phyloP scores from a whole-genome alignment of 148 eudicot species.

The Arctostaphylos glauca region DNA sequence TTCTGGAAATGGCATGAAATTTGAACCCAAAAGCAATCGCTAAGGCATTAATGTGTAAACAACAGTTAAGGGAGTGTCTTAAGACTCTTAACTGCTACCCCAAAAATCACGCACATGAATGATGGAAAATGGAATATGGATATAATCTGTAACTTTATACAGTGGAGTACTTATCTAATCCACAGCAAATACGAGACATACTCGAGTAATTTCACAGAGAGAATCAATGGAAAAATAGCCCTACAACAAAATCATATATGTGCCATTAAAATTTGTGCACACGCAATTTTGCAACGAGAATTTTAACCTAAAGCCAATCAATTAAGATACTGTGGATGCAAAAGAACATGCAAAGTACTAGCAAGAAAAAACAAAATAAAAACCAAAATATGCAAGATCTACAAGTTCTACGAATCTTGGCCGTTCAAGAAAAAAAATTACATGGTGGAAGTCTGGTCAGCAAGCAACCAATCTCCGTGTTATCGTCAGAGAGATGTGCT shows the following conservation, averaged over 20 bases:
- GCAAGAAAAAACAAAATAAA: neutral
- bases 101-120: too few species aligned
- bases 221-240: neutral
- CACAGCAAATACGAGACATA: too few species aligned
- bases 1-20: neutral
- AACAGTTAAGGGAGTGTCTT: too few species aligned
- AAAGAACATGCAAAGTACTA: neutral
- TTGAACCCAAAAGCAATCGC: too few species aligned
- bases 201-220: neutral
- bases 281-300: neutral
- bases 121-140: too few species aligned
- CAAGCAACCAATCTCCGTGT: slow-evolving; percentile 29
- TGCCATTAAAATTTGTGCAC: neutral
- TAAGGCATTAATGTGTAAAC: too few species aligned
- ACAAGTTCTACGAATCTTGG: slow-evolving; percentile 1
- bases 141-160: too few species aligned
- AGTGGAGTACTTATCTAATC: too few species aligned
- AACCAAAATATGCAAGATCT: neutral
- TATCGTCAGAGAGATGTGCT: slow-evolving; percentile 37
- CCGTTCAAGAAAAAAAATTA: neutral
- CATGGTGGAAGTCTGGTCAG: slow-evolving; percentile 32
- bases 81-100: too few species aligned
- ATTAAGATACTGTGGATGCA: neutral
- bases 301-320: neutral
- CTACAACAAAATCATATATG: neutral